Conservation (phyloP, 371 early-diverging fungal species). For the Encephalitozoon hellem region DNA sequence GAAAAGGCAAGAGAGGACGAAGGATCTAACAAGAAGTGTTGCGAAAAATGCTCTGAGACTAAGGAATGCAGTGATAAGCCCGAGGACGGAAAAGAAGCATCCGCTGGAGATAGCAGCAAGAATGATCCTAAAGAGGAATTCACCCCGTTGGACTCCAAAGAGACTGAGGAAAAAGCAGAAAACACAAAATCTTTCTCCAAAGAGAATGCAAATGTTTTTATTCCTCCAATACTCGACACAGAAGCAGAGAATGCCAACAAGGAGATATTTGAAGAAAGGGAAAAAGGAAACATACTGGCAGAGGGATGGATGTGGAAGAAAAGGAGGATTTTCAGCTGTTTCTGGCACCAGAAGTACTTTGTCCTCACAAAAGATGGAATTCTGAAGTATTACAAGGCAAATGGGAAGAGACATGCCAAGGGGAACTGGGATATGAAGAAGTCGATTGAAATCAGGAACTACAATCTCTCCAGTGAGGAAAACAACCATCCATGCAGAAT, state of each 20-base stretch:
- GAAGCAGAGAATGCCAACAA: neutral
- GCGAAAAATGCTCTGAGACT: neutral
- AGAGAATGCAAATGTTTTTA: neutral
- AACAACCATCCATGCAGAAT: conserved; percentile 37
- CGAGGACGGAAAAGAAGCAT: neutral
- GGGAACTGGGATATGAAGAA: conserved; percentile 42
- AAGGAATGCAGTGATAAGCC: neutral
- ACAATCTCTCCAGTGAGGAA: neutral
- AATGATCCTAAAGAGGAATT: neutral
- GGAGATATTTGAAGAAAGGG: conserved; percentile 40
- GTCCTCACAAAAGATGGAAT: conserved; percentile 44
- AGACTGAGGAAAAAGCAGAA: neutral
- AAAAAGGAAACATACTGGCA: conserved; percentile 10
- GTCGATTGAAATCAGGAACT: neutral
- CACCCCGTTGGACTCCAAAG: neutral
- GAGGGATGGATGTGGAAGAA: conserved; percentile 50
- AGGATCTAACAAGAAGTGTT: neutral
- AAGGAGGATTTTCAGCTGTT: conserved; percentile 48
- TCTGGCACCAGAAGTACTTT: conserved; percentile 56
- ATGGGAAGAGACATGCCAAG: conserved; percentile 37
- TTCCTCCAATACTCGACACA: neutral
- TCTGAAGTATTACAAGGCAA: conserved; percentile 39
- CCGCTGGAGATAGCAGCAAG: neutral
- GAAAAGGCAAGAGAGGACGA: neutral
- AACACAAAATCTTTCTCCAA: neutral